Evolutionary conservation across 805 yeast species (phyloP).

Genomic region (Yamadazyma tumulicola): DNA sequence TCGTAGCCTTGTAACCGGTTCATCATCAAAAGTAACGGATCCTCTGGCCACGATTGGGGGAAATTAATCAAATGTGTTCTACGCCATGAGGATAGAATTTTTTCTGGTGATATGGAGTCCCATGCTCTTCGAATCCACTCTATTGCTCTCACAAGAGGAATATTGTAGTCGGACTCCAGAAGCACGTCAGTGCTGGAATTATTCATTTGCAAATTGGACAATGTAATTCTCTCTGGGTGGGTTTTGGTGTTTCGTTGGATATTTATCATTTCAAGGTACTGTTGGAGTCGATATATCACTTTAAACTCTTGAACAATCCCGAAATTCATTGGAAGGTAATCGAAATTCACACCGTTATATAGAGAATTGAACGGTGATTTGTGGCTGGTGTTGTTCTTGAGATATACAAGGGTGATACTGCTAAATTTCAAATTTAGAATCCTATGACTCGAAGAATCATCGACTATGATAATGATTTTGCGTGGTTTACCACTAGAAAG

Average conservation of each 20-base stretch:
- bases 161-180: constrained; percentile 39
- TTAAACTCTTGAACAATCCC: constrained; percentile 64
- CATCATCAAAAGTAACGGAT: constrained; percentile 3
- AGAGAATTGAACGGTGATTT: constrained; percentile 32
- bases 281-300: constrained; percentile 54
- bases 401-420: constrained; percentile 31
- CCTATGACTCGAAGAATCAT: constrained; percentile 62
- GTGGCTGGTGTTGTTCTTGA: constrained; percentile 37
- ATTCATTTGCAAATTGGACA: constrained; percentile 5
- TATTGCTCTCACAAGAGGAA: constrained; percentile 54
- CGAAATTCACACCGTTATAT: constrained; percentile 45
- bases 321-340: constrained; percentile 59
- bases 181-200: constrained; percentile 23
- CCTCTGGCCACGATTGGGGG: constrained; percentile 24
- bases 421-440: constrained; percentile 40
- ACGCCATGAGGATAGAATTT: constrained; percentile 33
- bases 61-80: constrained; percentile 31
- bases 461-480: constrained; percentile 53
- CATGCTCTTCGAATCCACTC: constrained; percentile 58
- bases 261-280: constrained; percentile 46
- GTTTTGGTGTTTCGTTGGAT: constrained; percentile 18
- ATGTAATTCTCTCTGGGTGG: constrained; percentile 1
- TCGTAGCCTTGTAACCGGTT: constrained; percentile 2
- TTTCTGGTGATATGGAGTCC: constrained; percentile 38
- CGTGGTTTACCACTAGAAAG: constrained; percentile 42